These are phyloP conservation scores for Exutisphaerella laricina DNA, from an alignment of 2,329 filamentous ascomycete genomes.

Conservation along the genomic window DNA sequence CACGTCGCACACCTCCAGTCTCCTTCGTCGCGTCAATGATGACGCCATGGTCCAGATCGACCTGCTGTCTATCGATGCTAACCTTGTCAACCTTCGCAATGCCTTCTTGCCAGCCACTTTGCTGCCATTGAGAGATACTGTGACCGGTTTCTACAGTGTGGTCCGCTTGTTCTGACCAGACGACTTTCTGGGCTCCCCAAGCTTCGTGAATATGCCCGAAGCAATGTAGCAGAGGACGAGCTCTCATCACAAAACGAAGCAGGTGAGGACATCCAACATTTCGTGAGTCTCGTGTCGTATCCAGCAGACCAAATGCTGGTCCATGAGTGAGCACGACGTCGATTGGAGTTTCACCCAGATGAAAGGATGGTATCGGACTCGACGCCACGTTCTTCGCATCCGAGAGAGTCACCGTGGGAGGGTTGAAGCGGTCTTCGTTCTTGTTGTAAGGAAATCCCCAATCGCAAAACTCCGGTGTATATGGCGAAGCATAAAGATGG, in stretches of 20 bases:
- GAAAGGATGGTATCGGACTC: constrained; percentile 10
- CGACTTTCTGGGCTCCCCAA: constrained; percentile 52
- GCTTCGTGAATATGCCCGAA: constrained; percentile 57
- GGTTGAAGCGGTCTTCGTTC: constrained; percentile 37
- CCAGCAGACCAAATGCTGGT: constrained; percentile 32
- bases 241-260: constrained; percentile 42
- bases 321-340: constrained; percentile 41
- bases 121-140: constrained; percentile 9
- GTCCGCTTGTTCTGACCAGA: constrained; percentile 39
- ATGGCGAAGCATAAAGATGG: constrained; percentile 49
- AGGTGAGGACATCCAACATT: constrained; percentile 43
- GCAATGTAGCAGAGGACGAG: constrained; percentile 48
- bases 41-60: constrained; percentile 30
- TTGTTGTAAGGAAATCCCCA: constrained; percentile 53
- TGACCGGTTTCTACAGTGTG: constrained; percentile 1
- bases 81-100: constrained; percentile 7
- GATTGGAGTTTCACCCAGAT: constrained; percentile 14
- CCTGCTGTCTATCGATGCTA: constrained; percentile 13
- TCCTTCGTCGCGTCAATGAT: constrained; percentile 26
- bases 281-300: constrained; percentile 18
- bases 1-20: constrained; percentile 35
- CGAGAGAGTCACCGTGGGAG: constrained; percentile 6
- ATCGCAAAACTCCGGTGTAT: constrained; percentile 49
- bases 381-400: constrained; percentile 13
- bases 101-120: constrained; percentile 10